Percentiles rank a stretch among this genome's conserved stretches.
phyloP scores from a whole-genome alignment of 139 green algal genomes.

The Auxenochlorella pyrenoidosa region DNA sequence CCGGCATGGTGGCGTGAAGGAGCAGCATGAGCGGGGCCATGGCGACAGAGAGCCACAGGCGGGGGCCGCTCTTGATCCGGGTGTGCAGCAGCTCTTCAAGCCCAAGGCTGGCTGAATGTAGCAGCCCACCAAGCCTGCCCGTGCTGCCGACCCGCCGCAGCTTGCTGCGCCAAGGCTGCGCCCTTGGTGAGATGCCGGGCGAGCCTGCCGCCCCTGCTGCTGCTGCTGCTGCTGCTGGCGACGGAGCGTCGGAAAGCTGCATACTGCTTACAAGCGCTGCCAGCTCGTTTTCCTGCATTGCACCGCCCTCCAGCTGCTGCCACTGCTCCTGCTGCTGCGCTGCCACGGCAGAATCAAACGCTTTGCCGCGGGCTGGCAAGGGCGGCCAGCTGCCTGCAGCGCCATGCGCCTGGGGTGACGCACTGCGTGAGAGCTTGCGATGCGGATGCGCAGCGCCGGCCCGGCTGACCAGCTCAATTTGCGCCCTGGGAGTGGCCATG shows the following conservation, averaged over 20 bases:
- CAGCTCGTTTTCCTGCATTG: neutral
- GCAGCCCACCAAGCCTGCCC: neutral
- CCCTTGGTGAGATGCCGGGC: neutral
- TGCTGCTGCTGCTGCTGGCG: too few species aligned
- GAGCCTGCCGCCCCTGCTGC: neutral
- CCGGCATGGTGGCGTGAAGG: conserved; percentile 58
- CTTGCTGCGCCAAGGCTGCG: neutral
- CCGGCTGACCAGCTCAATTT: conserved; percentile 26
- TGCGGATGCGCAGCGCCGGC: neutral
- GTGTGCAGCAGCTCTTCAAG: conserved; percentile 40
- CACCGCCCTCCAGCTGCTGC: neutral
- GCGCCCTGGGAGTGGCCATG: too few species aligned
- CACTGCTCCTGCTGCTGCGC: neutral
- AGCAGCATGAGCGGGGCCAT: conserved; percentile 42
- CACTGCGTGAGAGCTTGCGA: neutral
- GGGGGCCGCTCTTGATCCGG: conserved; percentile 15
- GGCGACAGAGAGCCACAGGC: conserved; percentile 2
- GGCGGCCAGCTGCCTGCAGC: neutral
- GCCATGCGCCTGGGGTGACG: neutral
- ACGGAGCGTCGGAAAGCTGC: neutral
- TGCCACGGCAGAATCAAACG: neutral
- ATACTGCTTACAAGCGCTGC: neutral
- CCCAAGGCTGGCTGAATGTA: neutral
- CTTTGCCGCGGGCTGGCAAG: neutral
- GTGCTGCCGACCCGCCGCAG: neutral